These are phyloP conservation scores for Fusarium proliferatum DNA, from an alignment of 2,329 filamentous ascomycete species.

Conservation along the genomic window DNA sequence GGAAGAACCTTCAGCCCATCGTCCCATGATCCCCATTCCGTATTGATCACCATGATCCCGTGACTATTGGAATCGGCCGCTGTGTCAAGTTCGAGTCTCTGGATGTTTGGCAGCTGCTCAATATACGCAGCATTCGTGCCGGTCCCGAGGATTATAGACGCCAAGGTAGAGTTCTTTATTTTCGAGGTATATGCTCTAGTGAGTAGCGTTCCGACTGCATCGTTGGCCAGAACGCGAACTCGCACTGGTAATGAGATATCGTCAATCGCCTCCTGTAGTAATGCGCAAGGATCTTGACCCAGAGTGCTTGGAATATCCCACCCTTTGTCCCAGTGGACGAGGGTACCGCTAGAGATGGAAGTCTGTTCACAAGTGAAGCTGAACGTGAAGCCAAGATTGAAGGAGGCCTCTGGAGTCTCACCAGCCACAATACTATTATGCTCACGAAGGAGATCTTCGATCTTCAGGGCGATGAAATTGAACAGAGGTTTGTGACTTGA, in stretches of 20 bases:
- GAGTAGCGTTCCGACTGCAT: not conserved
- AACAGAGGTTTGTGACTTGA: conserved; percentile 2
- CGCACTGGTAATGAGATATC: not conserved
- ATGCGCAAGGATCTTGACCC: not conserved
- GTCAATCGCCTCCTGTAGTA: not conserved
- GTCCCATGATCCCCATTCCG: conserved; percentile 20
- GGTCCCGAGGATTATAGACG: not conserved
- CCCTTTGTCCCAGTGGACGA: conserved; percentile 17
- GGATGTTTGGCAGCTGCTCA: not conserved
- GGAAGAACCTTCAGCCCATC: not conserved
- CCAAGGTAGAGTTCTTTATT: not conserved
- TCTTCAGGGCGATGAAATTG: not conserved
- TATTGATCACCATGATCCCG: conserved; percentile 1
- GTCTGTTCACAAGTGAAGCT: conserved; percentile 16
- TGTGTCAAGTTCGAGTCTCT: not conserved
- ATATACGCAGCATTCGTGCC: conserved; percentile 10
- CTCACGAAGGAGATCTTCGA: not conserved
- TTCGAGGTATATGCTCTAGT: not conserved
- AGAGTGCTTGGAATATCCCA: conserved; percentile 11
- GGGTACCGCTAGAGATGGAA: not conserved
- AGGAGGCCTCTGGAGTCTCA: fast-evolving
- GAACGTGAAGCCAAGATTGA: conserved; percentile 4
- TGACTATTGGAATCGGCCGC: fast-evolving
- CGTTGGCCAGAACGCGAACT: conserved; percentile 2
- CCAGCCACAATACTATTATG: fast-evolving